Percentiles rank a stretch among this genome's conserved stretches.
Evolutionary conservation across 163 green algal genomes (phyloP).

Genomic region (Scenedesmus sp.): DNA sequence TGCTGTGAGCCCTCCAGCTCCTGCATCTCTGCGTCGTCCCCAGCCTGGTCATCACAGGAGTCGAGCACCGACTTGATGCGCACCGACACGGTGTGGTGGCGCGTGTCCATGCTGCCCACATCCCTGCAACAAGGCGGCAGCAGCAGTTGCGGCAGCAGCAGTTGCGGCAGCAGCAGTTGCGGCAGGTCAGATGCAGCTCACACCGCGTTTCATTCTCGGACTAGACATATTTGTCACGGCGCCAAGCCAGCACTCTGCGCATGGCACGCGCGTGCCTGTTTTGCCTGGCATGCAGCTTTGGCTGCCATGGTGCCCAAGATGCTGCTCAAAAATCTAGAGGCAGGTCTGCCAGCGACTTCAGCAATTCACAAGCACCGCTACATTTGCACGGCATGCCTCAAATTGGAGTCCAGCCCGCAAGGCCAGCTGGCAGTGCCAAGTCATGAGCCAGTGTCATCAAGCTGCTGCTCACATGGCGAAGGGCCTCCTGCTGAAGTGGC

Average conservation of each 20-base stretch:
- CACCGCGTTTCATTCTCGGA: no score
- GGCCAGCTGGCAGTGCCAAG: neutral
- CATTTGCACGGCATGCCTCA: no score
- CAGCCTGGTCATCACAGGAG: conserved; percentile 43
- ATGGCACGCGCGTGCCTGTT: no score
- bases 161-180: neutral
- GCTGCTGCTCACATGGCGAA: conserved; percentile 74
- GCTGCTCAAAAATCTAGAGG: no score
- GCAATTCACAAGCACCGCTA: no score
- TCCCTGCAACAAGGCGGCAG: conserved; percentile 58
- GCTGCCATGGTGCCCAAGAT: no score
- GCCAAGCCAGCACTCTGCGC: no score
- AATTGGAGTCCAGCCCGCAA: no score
- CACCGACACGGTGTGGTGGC: conserved; percentile 76
- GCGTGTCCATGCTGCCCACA: conserved; percentile 74
- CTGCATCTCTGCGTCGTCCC: conserved; percentile 52
- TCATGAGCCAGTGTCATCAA: neutral
- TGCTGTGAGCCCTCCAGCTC: conserved; percentile 58
- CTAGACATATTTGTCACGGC: no score
- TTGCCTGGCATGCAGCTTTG: no score
- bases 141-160: neutral
- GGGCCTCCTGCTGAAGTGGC: conserved; percentile 77
- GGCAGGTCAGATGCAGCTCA: no score
- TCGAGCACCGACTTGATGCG: conserved; percentile 77
- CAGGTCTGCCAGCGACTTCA: no score